Evolutionary conservation across 2,329 filamentous ascomycete species (phyloP).

Genomic region (Colletotrichum viniferum): DNA sequence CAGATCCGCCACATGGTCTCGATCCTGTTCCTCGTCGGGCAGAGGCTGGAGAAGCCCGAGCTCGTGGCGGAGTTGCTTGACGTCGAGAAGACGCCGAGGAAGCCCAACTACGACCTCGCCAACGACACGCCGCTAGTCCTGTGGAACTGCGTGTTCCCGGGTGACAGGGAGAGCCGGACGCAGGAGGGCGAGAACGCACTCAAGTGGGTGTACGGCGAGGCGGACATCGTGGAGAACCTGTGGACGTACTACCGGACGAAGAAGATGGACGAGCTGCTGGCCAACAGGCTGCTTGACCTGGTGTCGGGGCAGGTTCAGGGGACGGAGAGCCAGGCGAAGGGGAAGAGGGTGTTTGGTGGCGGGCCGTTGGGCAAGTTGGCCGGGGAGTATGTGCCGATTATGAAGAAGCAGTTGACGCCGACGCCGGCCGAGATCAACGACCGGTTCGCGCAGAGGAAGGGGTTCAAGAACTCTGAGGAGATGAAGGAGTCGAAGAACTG

Average conservation of each 20-base stretch:
- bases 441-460: constrained; percentile 65
- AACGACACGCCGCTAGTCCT: constrained; percentile 88
- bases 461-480: constrained; percentile 57
- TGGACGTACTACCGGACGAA: constrained; percentile 84
- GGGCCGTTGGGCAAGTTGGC: constrained; percentile 53
- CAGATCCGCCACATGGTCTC: constrained; percentile 96
- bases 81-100: constrained; percentile 69
- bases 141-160: constrained; percentile 93
- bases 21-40: constrained; percentile 89
- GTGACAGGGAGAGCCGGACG: constrained; percentile 37
- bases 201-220: constrained; percentile 75
- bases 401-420: constrained; percentile 54
- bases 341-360: constrained; percentile 56
- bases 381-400: constrained; percentile 60
- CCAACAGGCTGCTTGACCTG: constrained; percentile 73
- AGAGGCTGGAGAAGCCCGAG: constrained; percentile 79
- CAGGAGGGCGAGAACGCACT: constrained; percentile 58
- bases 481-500: constrained; percentile 35
- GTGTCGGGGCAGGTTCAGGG: constrained; percentile 42
- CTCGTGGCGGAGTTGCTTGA: constrained; percentile 80
- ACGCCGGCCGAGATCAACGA: constrained; percentile 63
- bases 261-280: constrained; percentile 90
- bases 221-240: constrained; percentile 71
- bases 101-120: constrained; percentile 89
- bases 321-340: neutral